Conservation (phyloP, 257 asterid genomes). For the Nicotiana attenuata region DNA sequence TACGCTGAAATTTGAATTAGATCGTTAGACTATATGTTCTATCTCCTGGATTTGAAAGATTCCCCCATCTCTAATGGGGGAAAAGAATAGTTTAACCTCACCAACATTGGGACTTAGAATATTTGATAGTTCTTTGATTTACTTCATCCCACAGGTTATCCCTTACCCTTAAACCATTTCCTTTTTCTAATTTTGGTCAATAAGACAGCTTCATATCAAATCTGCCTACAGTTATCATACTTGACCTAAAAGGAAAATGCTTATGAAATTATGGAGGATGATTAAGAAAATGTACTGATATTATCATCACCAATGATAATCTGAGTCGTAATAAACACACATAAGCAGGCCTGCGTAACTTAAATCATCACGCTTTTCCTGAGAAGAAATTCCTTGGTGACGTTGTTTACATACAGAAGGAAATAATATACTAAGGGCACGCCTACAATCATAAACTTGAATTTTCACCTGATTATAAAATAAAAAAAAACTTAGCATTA, state of each 20-base stretch:
- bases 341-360: not conserved
- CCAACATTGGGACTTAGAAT: not conserved
- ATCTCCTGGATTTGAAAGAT: too few species aligned
- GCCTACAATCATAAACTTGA: constrained; percentile 6
- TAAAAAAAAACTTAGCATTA: not conserved
- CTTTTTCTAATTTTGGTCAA: not conserved
- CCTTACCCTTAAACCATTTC: not conserved
- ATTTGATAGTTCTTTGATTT: not conserved
- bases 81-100: too few species aligned
- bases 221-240: not conserved
- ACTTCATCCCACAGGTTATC: not conserved
- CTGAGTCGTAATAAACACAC: not conserved
- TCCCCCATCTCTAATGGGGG: too few species aligned
- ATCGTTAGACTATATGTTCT: too few species aligned
- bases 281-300: not conserved
- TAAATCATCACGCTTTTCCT: not conserved
- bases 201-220: not conserved
- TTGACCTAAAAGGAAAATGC: not conserved
- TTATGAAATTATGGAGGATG: not conserved
- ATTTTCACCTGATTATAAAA: not conserved
- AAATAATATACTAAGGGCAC: not conserved
- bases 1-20: too few species aligned
- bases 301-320: not conserved
- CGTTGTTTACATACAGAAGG: not conserved
- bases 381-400: not conserved